Evolutionary conservation across 2,329 filamentous ascomycete species (phyloP).

Genomic region (Cytospora paraplurivora): DNA sequence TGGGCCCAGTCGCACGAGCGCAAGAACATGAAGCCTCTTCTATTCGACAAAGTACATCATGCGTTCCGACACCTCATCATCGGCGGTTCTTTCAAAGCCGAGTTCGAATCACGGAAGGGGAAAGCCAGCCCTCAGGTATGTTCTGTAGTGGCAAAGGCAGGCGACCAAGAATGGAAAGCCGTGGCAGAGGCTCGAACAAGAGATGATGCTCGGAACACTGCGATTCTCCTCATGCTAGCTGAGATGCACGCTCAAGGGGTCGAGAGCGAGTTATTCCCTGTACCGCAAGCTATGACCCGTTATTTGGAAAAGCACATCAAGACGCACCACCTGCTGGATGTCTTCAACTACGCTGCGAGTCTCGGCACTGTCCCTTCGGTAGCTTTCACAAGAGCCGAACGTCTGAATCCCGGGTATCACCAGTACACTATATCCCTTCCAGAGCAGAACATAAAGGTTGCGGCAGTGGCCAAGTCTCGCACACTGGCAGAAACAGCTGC

Average conservation of each 20-base stretch:
- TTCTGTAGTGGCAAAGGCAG: background rate
- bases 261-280: background rate
- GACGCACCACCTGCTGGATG: background rate
- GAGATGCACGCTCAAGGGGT: background rate
- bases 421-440: background rate
- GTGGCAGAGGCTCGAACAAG: background rate
- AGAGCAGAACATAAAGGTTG: background rate
- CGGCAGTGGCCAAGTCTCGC: background rate
- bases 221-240: background rate
- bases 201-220: background rate
- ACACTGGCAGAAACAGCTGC: background rate
- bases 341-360: slow-evolving; percentile 23
- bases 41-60: background rate
- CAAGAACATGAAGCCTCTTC: background rate
- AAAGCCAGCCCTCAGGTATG: background rate
- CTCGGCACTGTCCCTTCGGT: slow-evolving; percentile 6
- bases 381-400: background rate
- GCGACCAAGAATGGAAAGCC: background rate
- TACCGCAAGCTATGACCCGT: background rate
- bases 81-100: background rate
- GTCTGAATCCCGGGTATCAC: background rate
- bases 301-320: background rate
- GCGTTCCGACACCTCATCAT: background rate
- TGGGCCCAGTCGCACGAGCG: background rate
- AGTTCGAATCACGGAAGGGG: background rate